Base-by-base conservation (phyloP, 2,329 filamentous ascomycete species). In the Daldinia sp. region DNA sequence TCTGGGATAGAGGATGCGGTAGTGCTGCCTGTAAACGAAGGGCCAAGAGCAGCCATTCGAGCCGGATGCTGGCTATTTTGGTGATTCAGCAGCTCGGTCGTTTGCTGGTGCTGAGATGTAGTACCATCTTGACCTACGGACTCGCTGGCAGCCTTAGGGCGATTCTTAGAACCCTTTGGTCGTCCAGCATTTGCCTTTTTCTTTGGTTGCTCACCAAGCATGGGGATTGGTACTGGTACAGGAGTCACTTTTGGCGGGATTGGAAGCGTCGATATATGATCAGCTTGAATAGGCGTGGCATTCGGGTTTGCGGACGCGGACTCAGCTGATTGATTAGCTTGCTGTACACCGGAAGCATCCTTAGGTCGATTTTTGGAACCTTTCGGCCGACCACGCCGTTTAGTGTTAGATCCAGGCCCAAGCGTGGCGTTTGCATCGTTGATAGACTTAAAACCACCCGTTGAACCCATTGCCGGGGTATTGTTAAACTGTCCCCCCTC, bases 361-460 rank as follows among this genome's bases (percentile, higher is more conserved):
- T 82, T 85, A 2, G 82, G 79, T 2, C 83, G 80, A 67, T 86
- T 87, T 65, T 83, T 85, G 1, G 85, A 87, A 0, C 85, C 85
- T 65, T 86, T 86, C 0, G 85, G 85, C 35, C 85, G 80, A 5
- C 85, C 83, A 62, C 82, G 79, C 55, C 79, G 82, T 73, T 80
- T 84, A 0, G 74, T 67, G 46, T 70, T 76, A 2, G 75, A 75
- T 13, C 66, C 70, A 37, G 78, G 63, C 7, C 64, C 71, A 20
- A 71, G 74, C 18, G 54, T 18, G 2, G 53, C 37, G 5, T 55
- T 30, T 1, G 62, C 70, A 35, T 76, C 71, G 39, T 78, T 78
- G 35, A 79, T 77, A 20, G 77, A 78, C 44, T 74, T 76, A 54
- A 79, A 78, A 12, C 75, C 76, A 30, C 69, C 67, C 13, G 73